Base-by-base conservation (phyloP, 768 basidiomycete species). In the Lentinula aciculospora region DNA sequence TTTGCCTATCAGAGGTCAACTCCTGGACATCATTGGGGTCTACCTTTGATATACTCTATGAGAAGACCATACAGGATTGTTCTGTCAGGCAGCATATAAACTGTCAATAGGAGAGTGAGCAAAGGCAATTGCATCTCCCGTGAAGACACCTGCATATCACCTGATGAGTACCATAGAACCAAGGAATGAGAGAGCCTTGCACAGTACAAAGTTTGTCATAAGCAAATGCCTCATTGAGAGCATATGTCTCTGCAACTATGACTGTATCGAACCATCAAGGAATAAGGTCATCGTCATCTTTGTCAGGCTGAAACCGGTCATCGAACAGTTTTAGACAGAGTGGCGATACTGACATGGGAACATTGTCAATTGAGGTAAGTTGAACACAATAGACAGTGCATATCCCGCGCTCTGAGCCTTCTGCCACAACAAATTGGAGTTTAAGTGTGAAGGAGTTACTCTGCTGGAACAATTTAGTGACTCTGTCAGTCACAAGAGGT, bases 111-210 rank as follows among this genome's bases (percentile, higher is more conserved):
- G n/a, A n/a, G n/a, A n/a, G n/a, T n/a, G n/a, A n/a, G n/a, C n/a
- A n/a, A n/a, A n/a, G n/a, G n/a, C n/a, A n/a, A n/a, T n/a, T n/a
- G n/a, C n/a, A n/a, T n/a, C n/a, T n/a, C n/a, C n/a, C n/a, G n/a
- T n/a, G n/a, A n/a, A n/a, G n/a, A n/a, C n/a, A n/a, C n/a, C n/a
- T n/a, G n/a, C n/a, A n/a, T n/a, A n/a, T n/a, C n/a, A 66, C 67
- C 64, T 66, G 59, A 49, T 68, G 65, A 7, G 36, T 51, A 31
- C 67, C 67, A 51, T 67, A 68, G 29, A 65, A 68, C 67, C 67
- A 68, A 47, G 67, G 67, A 57, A 67, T 32, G 5, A 65, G n/a
- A 5, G 65, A 58, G 27, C 67, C 67, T 62, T 67, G 67, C 17
- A 56, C 61, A n/a, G 61, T 32, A 23, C 7, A 58, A 36, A 68